A percentile compares a stretch with the other conserved stretches of the same genome.
Evolutionary conservation across 2,329 filamentous ascomycete genomes (phyloP).

Genomic region (Diplodia intermedia): DNA sequence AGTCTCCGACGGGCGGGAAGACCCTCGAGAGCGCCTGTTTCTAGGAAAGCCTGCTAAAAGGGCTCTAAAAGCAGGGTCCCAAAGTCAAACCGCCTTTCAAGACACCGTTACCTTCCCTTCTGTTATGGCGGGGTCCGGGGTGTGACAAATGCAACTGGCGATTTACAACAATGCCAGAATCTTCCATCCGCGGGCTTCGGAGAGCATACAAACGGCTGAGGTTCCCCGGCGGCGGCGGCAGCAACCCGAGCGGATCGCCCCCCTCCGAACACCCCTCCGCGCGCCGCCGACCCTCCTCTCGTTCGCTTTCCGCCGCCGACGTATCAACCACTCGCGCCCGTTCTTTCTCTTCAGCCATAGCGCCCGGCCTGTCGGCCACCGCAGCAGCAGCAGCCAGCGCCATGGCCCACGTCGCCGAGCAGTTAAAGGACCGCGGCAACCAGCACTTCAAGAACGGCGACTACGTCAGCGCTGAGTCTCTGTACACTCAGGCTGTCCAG

Average conservation of each 20-base stretch:
- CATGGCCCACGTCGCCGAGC: constrained; percentile 51
- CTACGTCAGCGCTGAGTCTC: constrained; percentile 68
- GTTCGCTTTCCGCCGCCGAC: constrained; percentile 12
- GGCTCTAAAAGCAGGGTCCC: constrained; percentile 4
- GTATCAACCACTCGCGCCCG: neutral
- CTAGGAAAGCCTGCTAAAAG: constrained; percentile 10
- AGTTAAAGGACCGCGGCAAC: constrained; percentile 64
- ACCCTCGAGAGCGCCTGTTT: constrained; percentile 12
- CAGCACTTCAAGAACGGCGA: constrained; percentile 69
- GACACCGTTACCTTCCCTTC: neutral
- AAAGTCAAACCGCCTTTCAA: too few relatives aligned
- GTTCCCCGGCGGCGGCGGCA: constrained; percentile 21
- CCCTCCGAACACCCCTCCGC: constrained; percentile 22
- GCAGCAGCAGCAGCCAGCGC: constrained; percentile 4
- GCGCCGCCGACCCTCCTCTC: constrained; percentile 16
- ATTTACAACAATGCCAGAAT: constrained; percentile 30
- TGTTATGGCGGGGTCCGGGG: neutral
- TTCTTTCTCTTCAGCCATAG: neutral
- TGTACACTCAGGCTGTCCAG: constrained; percentile 81
- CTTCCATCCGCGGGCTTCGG: constrained; percentile 30
- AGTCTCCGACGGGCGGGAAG: constrained; percentile 2
- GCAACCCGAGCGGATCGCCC: neutral
- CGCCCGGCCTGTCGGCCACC: neutral
- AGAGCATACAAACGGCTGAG: constrained; percentile 23
- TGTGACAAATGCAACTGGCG: constrained; percentile 27